Evolutionary conservation across 495 filamentous ascomycete genomes (phyloP).

Genomic region (Cercophora sp.): DNA sequence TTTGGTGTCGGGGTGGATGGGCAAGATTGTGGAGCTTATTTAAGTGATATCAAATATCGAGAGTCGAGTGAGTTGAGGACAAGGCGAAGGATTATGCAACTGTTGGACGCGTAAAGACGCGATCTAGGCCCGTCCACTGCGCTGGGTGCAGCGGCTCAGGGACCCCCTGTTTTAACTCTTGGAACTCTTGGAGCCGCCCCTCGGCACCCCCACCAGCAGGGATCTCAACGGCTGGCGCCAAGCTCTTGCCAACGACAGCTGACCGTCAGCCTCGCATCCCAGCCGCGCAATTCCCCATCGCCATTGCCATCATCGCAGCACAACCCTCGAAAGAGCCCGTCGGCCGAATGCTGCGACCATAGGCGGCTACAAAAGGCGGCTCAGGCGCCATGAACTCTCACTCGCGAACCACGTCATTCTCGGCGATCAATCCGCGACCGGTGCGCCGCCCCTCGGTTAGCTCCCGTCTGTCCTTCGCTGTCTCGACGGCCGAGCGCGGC

Average conservation of each 20-base stretch:
- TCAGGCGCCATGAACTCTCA: constrained; percentile 31
- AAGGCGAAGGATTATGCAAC: not conserved
- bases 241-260: not conserved
- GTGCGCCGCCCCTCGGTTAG: constrained; percentile 58
- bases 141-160: not conserved
- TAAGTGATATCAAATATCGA: not conserved
- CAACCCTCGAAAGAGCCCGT: not conserved
- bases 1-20: too few species aligned
- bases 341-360: constrained; percentile 22
- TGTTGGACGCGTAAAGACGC: constrained; percentile 13
- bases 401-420: constrained; percentile 51
- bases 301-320: not conserved
- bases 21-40: too few species aligned
- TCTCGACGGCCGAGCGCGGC: constrained; percentile 60
- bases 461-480: constrained; percentile 66
- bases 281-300: not conserved
- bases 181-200: not conserved
- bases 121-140: constrained; percentile 9
- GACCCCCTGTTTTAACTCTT: not conserved
- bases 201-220: not conserved
- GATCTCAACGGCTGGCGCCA: not conserved
- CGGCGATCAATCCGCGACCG: constrained; percentile 39
- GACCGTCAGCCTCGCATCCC: constrained; percentile 12
- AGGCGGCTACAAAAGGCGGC: constrained; percentile 20
- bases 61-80: not conserved